Evolutionary conservation across 768 basidiomycete species (phyloP).

Genomic region (Amanita inopinata): DNA sequence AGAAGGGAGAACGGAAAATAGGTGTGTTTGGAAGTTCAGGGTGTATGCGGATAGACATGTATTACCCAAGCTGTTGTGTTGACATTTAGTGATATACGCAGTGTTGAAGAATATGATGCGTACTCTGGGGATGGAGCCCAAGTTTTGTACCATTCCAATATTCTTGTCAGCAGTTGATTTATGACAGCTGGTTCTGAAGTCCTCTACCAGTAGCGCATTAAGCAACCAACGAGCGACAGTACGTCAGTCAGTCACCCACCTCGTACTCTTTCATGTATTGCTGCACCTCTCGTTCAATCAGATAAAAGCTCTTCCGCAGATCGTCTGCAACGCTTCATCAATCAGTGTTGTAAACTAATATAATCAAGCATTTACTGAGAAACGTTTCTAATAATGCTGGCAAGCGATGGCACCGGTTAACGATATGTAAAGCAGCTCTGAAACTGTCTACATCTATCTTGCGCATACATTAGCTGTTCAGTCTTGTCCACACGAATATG

Average conservation of each 20-base stretch:
- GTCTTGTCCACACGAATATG: conserved; percentile 4
- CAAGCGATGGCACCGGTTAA: conserved; percentile 50
- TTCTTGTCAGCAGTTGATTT: conserved; percentile 41
- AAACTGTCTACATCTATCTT: conserved; percentile 35
- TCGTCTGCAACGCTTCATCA: conserved; percentile 36
- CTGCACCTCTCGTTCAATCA: conserved; percentile 53
- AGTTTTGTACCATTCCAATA: conserved; percentile 65
- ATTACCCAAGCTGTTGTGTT: conserved; percentile 43
- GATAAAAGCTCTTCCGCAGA: conserved; percentile 45
- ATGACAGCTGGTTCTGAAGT: conserved; percentile 40
- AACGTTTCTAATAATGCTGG: conserved; percentile 62
- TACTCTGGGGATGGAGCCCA: conserved; percentile 66
- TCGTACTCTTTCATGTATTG: conserved; percentile 52
- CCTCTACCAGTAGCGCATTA: conserved; percentile 22
- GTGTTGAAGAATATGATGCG: conserved; percentile 16
- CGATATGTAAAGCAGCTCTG: conserved; percentile 44
- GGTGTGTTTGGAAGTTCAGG: conserved; percentile 60
- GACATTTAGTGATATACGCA: neutral
- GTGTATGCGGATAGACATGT: conserved; percentile 54
- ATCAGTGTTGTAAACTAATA: neutral
- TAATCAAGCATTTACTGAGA: conserved; percentile 59
- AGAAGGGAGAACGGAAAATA: conserved; percentile 64
- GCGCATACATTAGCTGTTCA: conserved; percentile 14
- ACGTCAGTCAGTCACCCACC: conserved; percentile 24
- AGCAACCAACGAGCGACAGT: neutral